Evolutionary conservation across 768 basidiomycete genomes (phyloP).

Genomic region (Rhodotorula diobovata): DNA sequence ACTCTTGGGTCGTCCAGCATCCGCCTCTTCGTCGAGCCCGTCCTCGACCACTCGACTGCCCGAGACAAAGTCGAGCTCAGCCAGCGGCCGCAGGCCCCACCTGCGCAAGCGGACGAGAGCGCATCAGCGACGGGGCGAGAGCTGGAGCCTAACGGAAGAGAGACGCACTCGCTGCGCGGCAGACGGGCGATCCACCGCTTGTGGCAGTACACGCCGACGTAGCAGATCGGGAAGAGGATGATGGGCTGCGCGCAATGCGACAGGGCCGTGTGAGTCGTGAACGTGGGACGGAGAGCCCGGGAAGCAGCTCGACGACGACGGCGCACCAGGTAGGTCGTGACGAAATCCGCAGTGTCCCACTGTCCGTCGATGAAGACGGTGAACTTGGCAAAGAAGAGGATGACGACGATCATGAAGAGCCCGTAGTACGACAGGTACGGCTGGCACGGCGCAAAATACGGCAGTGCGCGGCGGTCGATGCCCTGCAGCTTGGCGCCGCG

Average conservation of each 20-base stretch:
- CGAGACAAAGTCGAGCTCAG: slow-evolving; percentile 84
- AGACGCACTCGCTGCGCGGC: not conserved
- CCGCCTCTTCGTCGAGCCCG: not conserved
- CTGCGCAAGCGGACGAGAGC: not conserved
- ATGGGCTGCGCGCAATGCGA: not conserved
- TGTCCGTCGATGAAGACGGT: slow-evolving; percentile 56
- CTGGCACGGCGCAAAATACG: slow-evolving; percentile 47
- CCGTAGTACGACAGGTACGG: slow-evolving; percentile 70
- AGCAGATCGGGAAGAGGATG: slow-evolving; percentile 4
- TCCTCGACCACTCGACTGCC: slow-evolving; percentile 63
- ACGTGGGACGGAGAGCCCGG: not conserved
- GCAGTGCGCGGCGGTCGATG: slow-evolving; percentile 52
- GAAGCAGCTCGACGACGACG: too few species aligned
- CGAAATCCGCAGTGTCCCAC: slow-evolving; percentile 48
- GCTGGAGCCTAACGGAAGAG: not conserved
- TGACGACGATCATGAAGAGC: slow-evolving; percentile 53
- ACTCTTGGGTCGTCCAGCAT: not conserved
- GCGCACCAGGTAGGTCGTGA: slow-evolving; percentile 4
- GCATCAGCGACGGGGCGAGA: not conserved
- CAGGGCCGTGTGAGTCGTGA: not conserved
- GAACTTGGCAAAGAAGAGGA: slow-evolving; percentile 16
- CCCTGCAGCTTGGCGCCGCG: slow-evolving; percentile 59
- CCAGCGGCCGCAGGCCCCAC: slow-evolving; percentile 61
- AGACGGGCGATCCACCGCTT: not conserved
- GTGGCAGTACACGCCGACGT: not conserved